phyloP scores from a whole-genome alignment of 192 early-diverging fungal species.

The Gigaspora rosea region DNA sequence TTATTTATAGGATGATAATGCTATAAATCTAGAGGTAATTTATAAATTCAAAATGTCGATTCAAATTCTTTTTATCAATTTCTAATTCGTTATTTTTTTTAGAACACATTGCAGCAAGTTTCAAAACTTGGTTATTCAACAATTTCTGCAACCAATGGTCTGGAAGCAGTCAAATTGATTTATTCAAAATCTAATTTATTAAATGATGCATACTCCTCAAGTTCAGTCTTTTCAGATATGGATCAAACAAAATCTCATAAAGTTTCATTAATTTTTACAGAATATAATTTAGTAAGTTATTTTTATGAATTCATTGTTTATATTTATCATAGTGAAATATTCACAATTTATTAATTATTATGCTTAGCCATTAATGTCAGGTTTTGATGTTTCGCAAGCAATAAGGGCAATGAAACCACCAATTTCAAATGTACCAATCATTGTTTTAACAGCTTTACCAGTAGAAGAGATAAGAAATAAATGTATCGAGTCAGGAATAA shows the following conservation, averaged over 20 bases:
- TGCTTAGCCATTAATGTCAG: slow-evolving; percentile 53
- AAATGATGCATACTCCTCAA: too few relatives aligned
- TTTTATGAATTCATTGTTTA: neutral
- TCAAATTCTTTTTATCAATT: too few relatives aligned
- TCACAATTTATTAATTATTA: neutral
- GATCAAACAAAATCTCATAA: slow-evolving; percentile 11
- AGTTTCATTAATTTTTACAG: slow-evolving; percentile 26
- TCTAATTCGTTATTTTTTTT: too few relatives aligned
- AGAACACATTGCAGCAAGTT: too few relatives aligned
- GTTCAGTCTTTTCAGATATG: neutral
- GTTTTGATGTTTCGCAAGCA: slow-evolving; percentile 51
- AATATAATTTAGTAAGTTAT: slow-evolving; percentile 51
- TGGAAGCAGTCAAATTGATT: too few relatives aligned
- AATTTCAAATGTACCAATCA: slow-evolving; percentile 48
- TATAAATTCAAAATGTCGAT: too few relatives aligned
- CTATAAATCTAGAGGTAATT: neutral
- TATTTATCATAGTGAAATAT: neutral
- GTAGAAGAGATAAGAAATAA: slow-evolving; percentile 49
- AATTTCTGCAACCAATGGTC: too few relatives aligned
- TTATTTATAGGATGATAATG: slow-evolving; percentile 35
- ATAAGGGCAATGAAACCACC: slow-evolving; percentile 47
- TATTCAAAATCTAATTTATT: neutral
- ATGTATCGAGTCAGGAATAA: slow-evolving; percentile 51
- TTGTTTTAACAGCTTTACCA: slow-evolving; percentile 62
- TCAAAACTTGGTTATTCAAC: too few relatives aligned